Evolutionary conservation across 2,329 filamentous ascomycete genomes (phyloP), one percentile per base, ranked within the genome.

Genomic region (Stagonosporopsis rhizophila): DNA sequence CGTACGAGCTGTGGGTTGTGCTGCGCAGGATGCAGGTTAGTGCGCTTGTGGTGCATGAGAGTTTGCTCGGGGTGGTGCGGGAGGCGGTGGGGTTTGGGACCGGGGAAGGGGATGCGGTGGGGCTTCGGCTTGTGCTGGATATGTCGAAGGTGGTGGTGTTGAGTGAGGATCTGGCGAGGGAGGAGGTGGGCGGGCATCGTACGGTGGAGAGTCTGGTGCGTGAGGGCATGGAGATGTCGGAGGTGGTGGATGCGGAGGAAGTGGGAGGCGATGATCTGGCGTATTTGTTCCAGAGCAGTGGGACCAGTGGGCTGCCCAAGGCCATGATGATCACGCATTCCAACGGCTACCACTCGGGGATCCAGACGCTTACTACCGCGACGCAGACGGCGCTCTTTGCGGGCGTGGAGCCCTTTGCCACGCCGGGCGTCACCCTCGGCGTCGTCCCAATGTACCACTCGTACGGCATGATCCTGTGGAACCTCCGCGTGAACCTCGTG

Each of bases 271-370:
- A 68, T 19, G 61, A 60, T 35, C 51, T 73, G 54, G 68, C 67
- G 4, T 73, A 70, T 48, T 58, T 73, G 5, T 73, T 72, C 55
- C 70, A 72, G 23, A 69, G 62, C 0, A 67, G 62, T 4, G 72
- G 71, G 0, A 74, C 71, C 0, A 71, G 66, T 1, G 70, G 72
- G 0, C 61, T 74, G 0, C 71, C 72, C 2, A 74, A 74, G 40
- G 70, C 69, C 7, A 72, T 73, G 69, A 72, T 72, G 60, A 74
- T 72, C 8, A 61, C 69, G 5, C 71, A 74, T 56, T 59, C 55
- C 8, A 70, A 71, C 22, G 69, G 66, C 1, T 60, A 64, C 15
- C 57, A 65, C 45, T 71, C 68, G 1, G 66, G 68, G 1, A 61
- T 71, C 14, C 69, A 73, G 34, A 61, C 62, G 8, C 65, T 71